Evolutionary conservation across 345 rosid species (phyloP).

Genomic region (Eucalyptus cloeziana): DNA sequence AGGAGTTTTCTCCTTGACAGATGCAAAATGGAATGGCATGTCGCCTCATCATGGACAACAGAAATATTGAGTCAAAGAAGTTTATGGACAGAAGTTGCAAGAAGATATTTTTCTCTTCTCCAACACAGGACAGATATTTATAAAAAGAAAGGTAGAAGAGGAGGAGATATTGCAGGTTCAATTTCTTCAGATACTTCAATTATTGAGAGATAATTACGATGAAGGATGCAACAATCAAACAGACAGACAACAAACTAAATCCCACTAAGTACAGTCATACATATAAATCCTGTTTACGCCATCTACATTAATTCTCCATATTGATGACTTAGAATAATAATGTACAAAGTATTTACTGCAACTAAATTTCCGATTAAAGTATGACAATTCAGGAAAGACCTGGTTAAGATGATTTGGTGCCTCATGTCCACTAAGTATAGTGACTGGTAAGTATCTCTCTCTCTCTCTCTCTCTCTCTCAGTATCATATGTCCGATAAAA

Average conservation of each 20-base stretch:
- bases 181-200: background rate
- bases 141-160: background rate
- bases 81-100: background rate
- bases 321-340: background rate
- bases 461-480: background rate
- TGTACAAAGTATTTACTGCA: background rate
- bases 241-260: background rate
- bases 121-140: background rate
- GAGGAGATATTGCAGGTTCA: background rate
- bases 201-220: background rate
- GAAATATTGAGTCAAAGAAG: background rate
- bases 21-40: background rate
- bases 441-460: background rate
- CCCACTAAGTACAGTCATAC: background rate
- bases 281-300: background rate
- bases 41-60: background rate
- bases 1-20: background rate
- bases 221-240: background rate
- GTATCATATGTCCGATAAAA: background rate
- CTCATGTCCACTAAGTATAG: background rate
- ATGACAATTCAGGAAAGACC: background rate
- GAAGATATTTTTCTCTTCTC: background rate
- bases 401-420: background rate
- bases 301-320: background rate
- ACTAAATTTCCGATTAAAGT: background rate